A percentile compares a stretch with the other conserved stretches of the same genome.
Evolutionary conservation across 2,329 filamentous ascomycete genomes (phyloP).

Genomic region (Aspergillus luchuensis): DNA sequence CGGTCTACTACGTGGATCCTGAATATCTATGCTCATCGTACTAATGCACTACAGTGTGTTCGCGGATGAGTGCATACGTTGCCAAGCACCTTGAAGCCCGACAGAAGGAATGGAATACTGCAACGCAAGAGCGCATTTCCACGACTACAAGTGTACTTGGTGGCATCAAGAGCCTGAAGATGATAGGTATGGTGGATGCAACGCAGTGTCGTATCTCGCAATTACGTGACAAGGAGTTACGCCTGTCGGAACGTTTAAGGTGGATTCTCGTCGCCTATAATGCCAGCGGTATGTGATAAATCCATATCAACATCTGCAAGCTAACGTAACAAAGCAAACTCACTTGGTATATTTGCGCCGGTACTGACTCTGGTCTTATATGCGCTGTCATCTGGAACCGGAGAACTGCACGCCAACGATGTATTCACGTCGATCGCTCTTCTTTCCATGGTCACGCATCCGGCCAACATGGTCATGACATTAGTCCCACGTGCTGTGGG

Average conservation of each 20-base stretch:
- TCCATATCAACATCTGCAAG: no score
- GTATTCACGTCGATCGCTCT: constrained; percentile 7
- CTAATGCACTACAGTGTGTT: not conserved
- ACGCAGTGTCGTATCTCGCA: not conserved
- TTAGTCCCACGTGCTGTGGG: not conserved
- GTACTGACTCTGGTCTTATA: not conserved
- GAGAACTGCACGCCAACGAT: not conserved
- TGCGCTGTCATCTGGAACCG: not conserved
- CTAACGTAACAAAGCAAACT: not conserved
- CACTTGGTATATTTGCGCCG: not conserved
- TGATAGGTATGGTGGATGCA: not conserved
- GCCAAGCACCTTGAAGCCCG: not conserved
- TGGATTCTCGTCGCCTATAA: constrained; percentile 1
- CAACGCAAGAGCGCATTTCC: not conserved
- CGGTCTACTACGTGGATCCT: no score
- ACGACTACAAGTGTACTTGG: not conserved
- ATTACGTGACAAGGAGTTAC: not conserved
- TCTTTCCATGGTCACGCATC: constrained; percentile 6
- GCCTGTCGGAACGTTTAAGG: not conserved
- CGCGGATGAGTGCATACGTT: constrained; percentile 3
- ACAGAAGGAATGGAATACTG: constrained; percentile 1
- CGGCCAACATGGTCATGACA: constrained; percentile 9
- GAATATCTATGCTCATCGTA: not conserved
- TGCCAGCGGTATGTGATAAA: not conserved
- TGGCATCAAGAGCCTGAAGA: not conserved